These are phyloP conservation scores for Penicillium sp. DNA, from an alignment of 2,329 filamentous ascomycete genomes.

Conservation along the genomic window DNA sequence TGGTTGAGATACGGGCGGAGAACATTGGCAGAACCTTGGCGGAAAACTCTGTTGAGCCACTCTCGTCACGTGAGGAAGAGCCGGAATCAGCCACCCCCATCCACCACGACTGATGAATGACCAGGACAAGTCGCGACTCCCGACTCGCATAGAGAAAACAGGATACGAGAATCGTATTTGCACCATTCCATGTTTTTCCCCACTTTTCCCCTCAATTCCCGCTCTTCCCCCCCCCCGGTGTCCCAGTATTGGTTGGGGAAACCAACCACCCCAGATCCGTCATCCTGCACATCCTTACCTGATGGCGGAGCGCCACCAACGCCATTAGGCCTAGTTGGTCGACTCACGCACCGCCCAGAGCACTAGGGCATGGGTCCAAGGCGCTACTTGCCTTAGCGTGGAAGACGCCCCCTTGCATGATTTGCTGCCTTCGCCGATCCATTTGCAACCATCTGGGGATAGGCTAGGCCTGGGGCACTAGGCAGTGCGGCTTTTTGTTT, in stretches of 20 bases:
- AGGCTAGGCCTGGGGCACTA: too few relatives aligned
- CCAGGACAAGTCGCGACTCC: too few relatives aligned
- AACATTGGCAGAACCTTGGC: not conserved
- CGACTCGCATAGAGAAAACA: not conserved
- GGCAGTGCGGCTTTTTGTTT: not conserved
- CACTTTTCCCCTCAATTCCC: not conserved
- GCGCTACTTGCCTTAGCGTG: not conserved
- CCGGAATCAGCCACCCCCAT: not conserved
- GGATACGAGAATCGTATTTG: not conserved
- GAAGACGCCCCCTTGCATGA: slow-evolving; percentile 5
- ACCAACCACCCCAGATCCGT: not conserved
- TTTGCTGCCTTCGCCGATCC: slow-evolving; percentile 9
- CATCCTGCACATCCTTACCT: not conserved
- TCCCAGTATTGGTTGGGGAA: slow-evolving; percentile 2
- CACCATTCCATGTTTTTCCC: not conserved
- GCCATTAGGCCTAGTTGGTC: slow-evolving; percentile 11
- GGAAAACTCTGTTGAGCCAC: not conserved
- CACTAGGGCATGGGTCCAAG: not conserved
- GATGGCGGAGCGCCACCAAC: slow-evolving; percentile 16
- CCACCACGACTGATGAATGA: too few relatives aligned
- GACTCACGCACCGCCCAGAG: slow-evolving; percentile 2
- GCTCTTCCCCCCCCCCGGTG: not conserved
- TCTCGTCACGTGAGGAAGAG: not conserved
- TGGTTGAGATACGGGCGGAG: not conserved
- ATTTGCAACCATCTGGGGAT: slow-evolving; percentile 1